These are phyloP conservation scores for Plasmodium ovale DNA, from an alignment of 169 alveolate genomes.

Conservation along the genomic window DNA sequence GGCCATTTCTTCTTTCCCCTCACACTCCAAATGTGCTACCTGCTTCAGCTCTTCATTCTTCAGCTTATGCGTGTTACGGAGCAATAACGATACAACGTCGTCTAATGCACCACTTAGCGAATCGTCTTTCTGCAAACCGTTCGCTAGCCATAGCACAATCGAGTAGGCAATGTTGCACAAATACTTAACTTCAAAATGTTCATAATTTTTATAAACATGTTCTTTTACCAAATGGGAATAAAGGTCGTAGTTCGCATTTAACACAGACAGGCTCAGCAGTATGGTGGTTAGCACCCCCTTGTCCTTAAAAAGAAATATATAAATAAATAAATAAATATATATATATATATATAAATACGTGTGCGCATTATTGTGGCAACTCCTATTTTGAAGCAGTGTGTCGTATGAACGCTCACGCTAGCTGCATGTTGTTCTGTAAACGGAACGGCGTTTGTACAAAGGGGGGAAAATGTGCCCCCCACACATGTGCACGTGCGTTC, in stretches of 20 bases:
- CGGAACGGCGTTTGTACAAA: too few species aligned
- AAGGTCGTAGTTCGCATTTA: slow-evolving; percentile 18
- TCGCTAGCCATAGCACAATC: slow-evolving; percentile 35
- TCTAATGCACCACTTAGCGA: background rate
- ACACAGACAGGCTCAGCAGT: slow-evolving; percentile 32
- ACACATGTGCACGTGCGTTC: too few species aligned
- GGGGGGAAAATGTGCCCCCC: too few species aligned
- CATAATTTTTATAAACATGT: slow-evolving; percentile 39
- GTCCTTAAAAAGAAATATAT: slow-evolving; percentile 19
- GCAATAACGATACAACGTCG: slow-evolving; percentile 1
- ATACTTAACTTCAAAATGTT: slow-evolving; percentile 62
- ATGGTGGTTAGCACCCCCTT: slow-evolving; percentile 69
- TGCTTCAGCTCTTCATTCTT: slow-evolving; percentile 72
- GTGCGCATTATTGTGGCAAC: too few species aligned
- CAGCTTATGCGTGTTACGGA: slow-evolving; percentile 23
- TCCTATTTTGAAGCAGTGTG: too few species aligned
- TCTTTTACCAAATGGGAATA: slow-evolving; percentile 2
- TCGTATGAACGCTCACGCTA: too few species aligned
- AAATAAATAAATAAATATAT: background rate
- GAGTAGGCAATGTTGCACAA: slow-evolving; percentile 64
- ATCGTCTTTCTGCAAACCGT: background rate
- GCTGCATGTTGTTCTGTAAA: too few species aligned
- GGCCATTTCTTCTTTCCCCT: background rate
- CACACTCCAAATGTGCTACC: slow-evolving; percentile 16
- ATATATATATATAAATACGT: background rate